phyloP scores from a whole-genome alignment of 2,329 filamentous ascomycete genomes.

The Coniochaeta prunicola region DNA sequence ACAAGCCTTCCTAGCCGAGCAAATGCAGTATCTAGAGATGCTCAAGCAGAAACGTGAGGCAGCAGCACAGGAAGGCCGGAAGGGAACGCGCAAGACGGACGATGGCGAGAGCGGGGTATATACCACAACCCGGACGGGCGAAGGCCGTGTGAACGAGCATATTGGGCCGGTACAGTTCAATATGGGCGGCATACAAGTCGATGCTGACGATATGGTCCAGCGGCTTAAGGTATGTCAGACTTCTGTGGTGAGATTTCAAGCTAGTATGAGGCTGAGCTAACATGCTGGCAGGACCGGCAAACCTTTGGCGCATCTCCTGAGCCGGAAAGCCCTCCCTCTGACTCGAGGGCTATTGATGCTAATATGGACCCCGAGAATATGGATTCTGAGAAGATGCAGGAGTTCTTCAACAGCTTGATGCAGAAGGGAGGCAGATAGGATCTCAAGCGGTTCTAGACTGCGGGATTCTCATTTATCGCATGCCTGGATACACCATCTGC shows the following conservation, averaged over 20 bases:
- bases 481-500: background rate
- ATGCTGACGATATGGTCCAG: slow-evolving; percentile 88
- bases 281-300: slow-evolving; percentile 43
- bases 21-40: slow-evolving; percentile 68
- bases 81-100: slow-evolving; percentile 30
- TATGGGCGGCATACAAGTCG: slow-evolving; percentile 93
- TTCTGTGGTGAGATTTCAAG: background rate
- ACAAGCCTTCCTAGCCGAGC: slow-evolving; percentile 68
- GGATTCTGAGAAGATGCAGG: slow-evolving; percentile 50
- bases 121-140: slow-evolving; percentile 9
- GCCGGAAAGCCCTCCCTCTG: slow-evolving; percentile 26
- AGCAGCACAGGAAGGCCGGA: slow-evolving; percentile 25
- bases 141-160: slow-evolving; percentile 59
- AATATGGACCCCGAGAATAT: slow-evolving; percentile 28
- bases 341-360: slow-evolving; percentile 19
- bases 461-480: background rate
- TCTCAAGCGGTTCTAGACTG: background rate
- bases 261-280: slow-evolving; percentile 13
- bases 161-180: slow-evolving; percentile 97
- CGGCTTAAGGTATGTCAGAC: slow-evolving; percentile 66
- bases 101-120: slow-evolving; percentile 10
- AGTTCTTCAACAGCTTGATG: slow-evolving; percentile 54
- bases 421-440: slow-evolving; percentile 30
- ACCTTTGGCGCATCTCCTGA: slow-evolving; percentile 41
- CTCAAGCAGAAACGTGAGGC: slow-evolving; percentile 52